Conservation (phyloP, 73 alveolate species). For the Stentor roeselii region DNA sequence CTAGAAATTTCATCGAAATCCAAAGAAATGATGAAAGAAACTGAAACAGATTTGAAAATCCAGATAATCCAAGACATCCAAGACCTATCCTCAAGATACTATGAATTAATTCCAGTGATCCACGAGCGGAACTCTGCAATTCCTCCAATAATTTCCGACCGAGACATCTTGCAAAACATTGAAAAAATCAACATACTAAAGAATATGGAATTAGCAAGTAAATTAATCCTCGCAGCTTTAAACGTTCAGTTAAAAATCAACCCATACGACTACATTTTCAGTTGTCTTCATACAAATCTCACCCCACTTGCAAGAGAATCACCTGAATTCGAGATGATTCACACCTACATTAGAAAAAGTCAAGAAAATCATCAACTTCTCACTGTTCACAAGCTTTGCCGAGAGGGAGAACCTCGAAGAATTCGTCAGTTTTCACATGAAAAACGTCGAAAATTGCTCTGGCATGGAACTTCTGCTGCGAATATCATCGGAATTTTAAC, state of each 20-base stretch:
- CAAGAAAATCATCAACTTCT: not conserved
- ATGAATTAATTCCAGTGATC: slow-evolving; percentile 45
- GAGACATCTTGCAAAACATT: slow-evolving; percentile 46
- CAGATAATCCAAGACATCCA: slow-evolving; percentile 24
- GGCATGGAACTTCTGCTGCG: slow-evolving; percentile 91
- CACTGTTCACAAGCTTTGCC: no score
- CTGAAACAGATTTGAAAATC: slow-evolving; percentile 27
- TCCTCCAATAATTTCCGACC: slow-evolving; percentile 66
- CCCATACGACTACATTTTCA: slow-evolving; percentile 87
- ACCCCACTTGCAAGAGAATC: slow-evolving; percentile 49
- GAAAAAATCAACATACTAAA: slow-evolving; percentile 68
- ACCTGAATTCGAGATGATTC: slow-evolving; percentile 63
- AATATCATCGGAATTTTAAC: slow-evolving; percentile 80
- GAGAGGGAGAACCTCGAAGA: slow-evolving; percentile 69
- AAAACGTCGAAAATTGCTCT: slow-evolving; percentile 69
- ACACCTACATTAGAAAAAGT: slow-evolving; percentile 49
- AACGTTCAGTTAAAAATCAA: slow-evolving; percentile 50
- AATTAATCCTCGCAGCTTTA: slow-evolving; percentile 84
- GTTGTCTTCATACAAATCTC: slow-evolving; percentile 71
- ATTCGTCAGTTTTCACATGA: slow-evolving; percentile 50
- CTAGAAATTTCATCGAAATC: slow-evolving; percentile 54
- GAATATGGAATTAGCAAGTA: slow-evolving; percentile 84
- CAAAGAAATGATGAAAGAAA: slow-evolving; percentile 44
- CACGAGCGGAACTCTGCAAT: slow-evolving; percentile 70
- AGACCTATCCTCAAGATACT: slow-evolving; percentile 36